Evolutionary conservation across 768 basidiomycete species (phyloP).

Genomic region (Rhodotorula sphaerocarpa): DNA sequence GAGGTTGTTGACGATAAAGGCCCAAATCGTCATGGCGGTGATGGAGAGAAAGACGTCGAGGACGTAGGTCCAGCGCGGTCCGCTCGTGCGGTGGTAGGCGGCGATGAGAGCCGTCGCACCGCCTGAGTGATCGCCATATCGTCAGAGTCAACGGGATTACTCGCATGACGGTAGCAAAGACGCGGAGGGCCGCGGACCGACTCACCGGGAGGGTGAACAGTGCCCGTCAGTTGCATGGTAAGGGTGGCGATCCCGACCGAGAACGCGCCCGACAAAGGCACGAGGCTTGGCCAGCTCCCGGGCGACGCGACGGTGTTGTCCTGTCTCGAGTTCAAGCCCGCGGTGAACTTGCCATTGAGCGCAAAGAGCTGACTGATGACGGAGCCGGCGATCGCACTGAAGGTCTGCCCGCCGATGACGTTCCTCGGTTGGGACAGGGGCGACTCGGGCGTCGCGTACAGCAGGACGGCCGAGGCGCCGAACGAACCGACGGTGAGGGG

Average conservation of each 20-base stretch:
- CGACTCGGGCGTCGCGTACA: conserved; percentile 24
- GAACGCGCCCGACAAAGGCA: conserved; percentile 11
- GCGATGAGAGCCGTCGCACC: conserved; percentile 28
- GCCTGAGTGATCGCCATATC: too few species aligned
- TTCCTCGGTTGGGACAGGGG: conserved; percentile 22
- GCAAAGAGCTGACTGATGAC: conserved; percentile 21
- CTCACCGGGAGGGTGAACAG: conserved; percentile 28
- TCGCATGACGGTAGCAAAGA: too few species aligned
- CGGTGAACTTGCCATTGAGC: conserved; percentile 6
- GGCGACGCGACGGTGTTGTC: conserved; percentile 3
- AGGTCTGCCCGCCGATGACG: conserved; percentile 20
- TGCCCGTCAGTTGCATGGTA: conserved; percentile 29
- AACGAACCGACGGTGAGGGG: conserved; percentile 23
- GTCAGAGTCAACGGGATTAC: too few species aligned
- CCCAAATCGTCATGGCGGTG: conserved; percentile 14
- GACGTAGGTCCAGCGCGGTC: conserved; percentile 14
- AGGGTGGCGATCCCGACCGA: conserved; percentile 4
- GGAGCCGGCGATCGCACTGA: conserved; percentile 16
- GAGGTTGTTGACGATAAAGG: conserved; percentile 20
- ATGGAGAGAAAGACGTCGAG: conserved; percentile 25
- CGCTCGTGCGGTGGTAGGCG: conserved; percentile 1
- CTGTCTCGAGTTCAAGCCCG: too few species aligned
- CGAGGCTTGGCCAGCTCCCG: conserved; percentile 2
- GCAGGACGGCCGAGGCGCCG: conserved; percentile 28
- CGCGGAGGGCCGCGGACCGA: too few species aligned